These are phyloP conservation scores for Pelargonium fulgidum DNA, from an alignment of 441 rosid genomes.

Conservation along the genomic window DNA sequence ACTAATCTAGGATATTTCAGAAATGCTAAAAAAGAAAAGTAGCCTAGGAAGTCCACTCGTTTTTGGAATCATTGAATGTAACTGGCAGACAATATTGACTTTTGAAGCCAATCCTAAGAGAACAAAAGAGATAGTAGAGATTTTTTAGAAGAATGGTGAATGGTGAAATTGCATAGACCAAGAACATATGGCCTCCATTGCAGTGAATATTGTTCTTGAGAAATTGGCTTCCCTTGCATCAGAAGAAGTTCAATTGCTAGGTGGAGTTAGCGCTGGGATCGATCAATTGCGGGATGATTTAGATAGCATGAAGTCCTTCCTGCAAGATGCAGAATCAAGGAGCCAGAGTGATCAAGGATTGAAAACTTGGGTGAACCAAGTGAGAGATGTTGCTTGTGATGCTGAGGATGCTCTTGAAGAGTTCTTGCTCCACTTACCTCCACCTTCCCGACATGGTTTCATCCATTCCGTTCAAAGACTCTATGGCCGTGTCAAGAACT, in stretches of 20 bases:
- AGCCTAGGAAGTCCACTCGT: too few species aligned
- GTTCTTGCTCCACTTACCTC: neutral
- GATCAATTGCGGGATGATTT: neutral
- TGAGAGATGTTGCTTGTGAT: neutral
- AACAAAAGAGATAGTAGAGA: too few species aligned
- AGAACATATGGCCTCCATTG: neutral
- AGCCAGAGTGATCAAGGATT: neutral
- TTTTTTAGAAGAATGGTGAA: too few species aligned
- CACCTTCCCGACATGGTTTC: neutral
- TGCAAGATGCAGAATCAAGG: neutral
- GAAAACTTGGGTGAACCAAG: conserved; percentile 1
- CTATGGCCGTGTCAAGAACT: neutral
- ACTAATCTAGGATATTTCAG: too few species aligned
- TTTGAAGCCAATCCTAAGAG: too few species aligned
- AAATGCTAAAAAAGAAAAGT: too few species aligned
- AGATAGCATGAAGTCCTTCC: neutral
- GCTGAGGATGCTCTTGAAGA: neutral
- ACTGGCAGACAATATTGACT: too few species aligned
- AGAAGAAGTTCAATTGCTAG: neutral
- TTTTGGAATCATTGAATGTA: too few species aligned
- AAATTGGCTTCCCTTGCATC: neutral
- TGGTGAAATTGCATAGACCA: neutral
- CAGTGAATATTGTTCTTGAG: neutral
- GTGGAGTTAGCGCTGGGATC: neutral
- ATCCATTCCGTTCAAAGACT: neutral